These are phyloP conservation scores for Grosmannia penicillata DNA, from an alignment of 2,329 filamentous ascomycete species.

Conservation along the genomic window DNA sequence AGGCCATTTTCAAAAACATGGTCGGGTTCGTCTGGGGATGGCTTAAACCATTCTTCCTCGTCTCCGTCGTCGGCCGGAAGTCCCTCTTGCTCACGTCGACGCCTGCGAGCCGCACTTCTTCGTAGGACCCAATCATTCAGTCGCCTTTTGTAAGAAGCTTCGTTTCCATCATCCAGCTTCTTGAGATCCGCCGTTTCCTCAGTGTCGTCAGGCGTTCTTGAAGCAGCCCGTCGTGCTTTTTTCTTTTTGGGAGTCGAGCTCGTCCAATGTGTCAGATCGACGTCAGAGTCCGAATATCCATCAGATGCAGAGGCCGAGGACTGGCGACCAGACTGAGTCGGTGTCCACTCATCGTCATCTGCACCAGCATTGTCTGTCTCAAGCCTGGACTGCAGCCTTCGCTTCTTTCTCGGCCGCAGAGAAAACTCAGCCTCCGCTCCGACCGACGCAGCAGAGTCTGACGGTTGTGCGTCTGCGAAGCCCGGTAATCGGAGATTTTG, in stretches of 20 bases:
- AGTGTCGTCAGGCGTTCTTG: conserved; percentile 1
- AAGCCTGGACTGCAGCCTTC: conserved; percentile 23
- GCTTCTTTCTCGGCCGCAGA: conserved; percentile 42
- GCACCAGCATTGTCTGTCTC: conserved; percentile 17
- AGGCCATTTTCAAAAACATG: conserved; percentile 60
- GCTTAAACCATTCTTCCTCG: conserved; percentile 63
- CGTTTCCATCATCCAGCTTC: conserved; percentile 76
- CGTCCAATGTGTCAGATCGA: conserved; percentile 14
- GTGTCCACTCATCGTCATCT: conserved; percentile 8
- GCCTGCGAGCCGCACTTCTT: conserved; percentile 24
- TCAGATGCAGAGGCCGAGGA: conserved; percentile 9
- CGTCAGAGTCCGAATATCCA: conserved; percentile 4
- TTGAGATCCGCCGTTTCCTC: conserved; percentile 32
- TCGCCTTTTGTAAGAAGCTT: conserved; percentile 61
- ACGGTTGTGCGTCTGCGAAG: conserved; percentile 36
- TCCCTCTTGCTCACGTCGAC: conserved; percentile 18
- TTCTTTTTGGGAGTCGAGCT: conserved; percentile 15
- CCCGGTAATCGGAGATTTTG: conserved; percentile 60
- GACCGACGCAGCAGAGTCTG: conserved; percentile 17
- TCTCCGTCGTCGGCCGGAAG: conserved; percentile 24
- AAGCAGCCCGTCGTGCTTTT: conserved; percentile 14
- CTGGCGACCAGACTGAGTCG: conserved; percentile 12
- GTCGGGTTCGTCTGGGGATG: conserved; percentile 71
- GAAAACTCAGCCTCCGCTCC: conserved; percentile 39
- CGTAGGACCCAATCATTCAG: conserved; percentile 59